These are phyloP conservation scores for Carex arenaria DNA, from an alignment of 202 grass and related monocot species.

Conservation along the genomic window DNA sequence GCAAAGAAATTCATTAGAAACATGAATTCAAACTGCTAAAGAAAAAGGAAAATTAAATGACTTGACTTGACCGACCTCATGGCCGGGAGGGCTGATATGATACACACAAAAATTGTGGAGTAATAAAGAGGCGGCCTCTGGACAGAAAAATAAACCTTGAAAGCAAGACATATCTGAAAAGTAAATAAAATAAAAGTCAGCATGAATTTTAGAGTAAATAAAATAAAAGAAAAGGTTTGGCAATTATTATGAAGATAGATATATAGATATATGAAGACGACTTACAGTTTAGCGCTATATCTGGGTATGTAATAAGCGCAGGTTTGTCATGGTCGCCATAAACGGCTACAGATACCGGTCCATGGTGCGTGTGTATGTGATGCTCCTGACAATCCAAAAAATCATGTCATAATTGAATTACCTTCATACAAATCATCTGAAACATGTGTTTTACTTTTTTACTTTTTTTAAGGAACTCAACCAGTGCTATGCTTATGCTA, in stretches of 20 bases:
- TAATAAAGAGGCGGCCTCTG: conserved; percentile 80
- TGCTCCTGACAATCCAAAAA: conserved; percentile 66
- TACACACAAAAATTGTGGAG: conserved; percentile 98
- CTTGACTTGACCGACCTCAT: conserved; percentile 47
- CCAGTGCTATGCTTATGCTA: too few relatives aligned
- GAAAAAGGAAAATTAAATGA: conserved; percentile 17
- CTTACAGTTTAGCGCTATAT: conserved; percentile 93
- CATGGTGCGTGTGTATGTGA: conserved; percentile 79
- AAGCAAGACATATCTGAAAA: conserved; percentile 91
- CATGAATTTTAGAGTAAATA: background rate
- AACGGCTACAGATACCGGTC: conserved; percentile 84
- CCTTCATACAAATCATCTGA: background rate
- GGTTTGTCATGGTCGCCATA: conserved; percentile 95
- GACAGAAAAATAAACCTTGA: conserved; percentile 95
- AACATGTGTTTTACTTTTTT: too few relatives aligned
- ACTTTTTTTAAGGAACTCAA: too few relatives aligned
- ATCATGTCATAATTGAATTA: background rate
- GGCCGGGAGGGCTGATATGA: conserved; percentile 96
- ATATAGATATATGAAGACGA: background rate
- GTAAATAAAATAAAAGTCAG: too few relatives aligned
- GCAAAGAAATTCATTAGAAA: conserved; percentile 27
- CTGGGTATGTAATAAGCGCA: conserved; percentile 95
- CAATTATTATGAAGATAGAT: too few relatives aligned
- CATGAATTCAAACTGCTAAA: conserved; percentile 5
- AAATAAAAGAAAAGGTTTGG: too few relatives aligned